Percentiles rank a stretch among this genome's conserved stretches.
These are phyloP conservation scores for Quercus tomentella DNA, from an alignment of 331 rosid genomes.

Conservation along the genomic window DNA sequence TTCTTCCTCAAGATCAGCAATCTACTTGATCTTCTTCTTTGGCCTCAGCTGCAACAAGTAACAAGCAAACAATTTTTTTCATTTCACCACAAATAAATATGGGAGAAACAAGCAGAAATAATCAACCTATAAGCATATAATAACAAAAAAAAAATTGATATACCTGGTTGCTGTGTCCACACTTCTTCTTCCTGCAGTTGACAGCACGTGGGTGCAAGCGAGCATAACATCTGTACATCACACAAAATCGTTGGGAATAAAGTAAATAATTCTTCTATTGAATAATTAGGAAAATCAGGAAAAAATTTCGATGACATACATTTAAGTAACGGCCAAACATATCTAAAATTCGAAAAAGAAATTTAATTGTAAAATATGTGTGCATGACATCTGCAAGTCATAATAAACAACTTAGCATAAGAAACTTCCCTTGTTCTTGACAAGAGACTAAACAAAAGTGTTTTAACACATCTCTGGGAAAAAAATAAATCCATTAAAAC, in stretches of 20 bases:
- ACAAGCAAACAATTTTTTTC: background rate
- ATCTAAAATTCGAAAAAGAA: background rate
- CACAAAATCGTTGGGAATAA: background rate
- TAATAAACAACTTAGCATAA: background rate
- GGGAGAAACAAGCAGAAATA: background rate
- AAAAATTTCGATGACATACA: too few species aligned
- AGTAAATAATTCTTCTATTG: background rate
- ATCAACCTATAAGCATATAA: background rate
- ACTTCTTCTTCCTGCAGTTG: slow-evolving; percentile 99
- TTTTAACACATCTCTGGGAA: background rate
- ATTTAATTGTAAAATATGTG: background rate
- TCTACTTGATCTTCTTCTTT: slow-evolving; percentile 97
- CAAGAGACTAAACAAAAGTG: background rate
- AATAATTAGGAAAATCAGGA: background rate
- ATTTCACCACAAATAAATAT: background rate
- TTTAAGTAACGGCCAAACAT: background rate
- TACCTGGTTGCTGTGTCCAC: slow-evolving; percentile 99
- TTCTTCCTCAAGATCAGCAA: background rate
- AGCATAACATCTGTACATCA: slow-evolving; percentile 70
- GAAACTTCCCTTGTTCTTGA: background rate
- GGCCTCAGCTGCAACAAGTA: slow-evolving; percentile 86
- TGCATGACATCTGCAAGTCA: background rate
- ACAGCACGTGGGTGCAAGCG: slow-evolving; percentile 99
- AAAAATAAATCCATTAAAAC: background rate
- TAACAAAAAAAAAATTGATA: background rate